Conservation (phyloP, 2,329 filamentous ascomycete genomes). For the Neoascochyta sp. region DNA sequence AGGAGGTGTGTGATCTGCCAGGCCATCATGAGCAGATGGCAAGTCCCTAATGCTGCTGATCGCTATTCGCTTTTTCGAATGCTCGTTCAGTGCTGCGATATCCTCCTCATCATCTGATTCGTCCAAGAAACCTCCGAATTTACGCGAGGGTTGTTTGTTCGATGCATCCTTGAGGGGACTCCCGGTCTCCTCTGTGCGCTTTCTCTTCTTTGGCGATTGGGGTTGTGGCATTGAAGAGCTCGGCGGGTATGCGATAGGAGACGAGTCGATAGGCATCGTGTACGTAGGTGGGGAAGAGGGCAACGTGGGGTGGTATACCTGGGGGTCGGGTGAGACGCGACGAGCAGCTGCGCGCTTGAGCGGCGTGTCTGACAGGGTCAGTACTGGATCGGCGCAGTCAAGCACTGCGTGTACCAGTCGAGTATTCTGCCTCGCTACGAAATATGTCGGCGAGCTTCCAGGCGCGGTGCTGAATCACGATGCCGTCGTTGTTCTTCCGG, state of each 20-base stretch:
- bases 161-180: constrained; percentile 34
- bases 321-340: constrained; percentile 10
- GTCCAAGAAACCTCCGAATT: constrained; percentile 37
- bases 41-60: constrained; percentile 28
- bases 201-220: constrained; percentile 40
- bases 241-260: constrained; percentile 55
- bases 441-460: constrained; percentile 49
- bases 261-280: constrained; percentile 61
- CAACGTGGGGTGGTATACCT: constrained; percentile 9
- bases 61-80: constrained; percentile 34
- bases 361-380: constrained; percentile 34
- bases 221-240: constrained; percentile 45
- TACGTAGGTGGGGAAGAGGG: constrained; percentile 48
- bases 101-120: constrained; percentile 44
- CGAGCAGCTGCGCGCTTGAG: constrained; percentile 18
- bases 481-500: constrained; percentile 42
- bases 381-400: constrained; percentile 5
- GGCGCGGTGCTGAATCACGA: constrained; percentile 52
- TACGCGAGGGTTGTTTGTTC: constrained; percentile 34
- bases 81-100: constrained; percentile 39
- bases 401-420: constrained; percentile 28
- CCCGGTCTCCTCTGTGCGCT: constrained; percentile 25
- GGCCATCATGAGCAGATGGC: constrained; percentile 17
- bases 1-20: constrained; percentile 31
- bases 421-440: constrained; percentile 47